phyloP scores from a whole-genome alignment of 2,329 filamentous ascomycete genomes.

The Delphinella strobiligena region DNA sequence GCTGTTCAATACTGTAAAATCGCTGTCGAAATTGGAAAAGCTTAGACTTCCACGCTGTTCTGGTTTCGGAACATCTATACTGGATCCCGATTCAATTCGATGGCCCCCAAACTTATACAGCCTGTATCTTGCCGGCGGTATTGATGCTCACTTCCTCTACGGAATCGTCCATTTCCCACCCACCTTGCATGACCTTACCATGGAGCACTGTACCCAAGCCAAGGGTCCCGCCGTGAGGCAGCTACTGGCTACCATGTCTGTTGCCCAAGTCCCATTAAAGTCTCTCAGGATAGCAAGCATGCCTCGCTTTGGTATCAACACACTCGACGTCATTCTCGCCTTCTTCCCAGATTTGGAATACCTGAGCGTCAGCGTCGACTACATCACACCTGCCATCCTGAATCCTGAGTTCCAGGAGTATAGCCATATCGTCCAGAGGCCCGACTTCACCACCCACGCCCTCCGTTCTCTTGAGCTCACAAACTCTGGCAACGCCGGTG shows the following conservation, averaged over 20 bases:
- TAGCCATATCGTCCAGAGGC: neutral
- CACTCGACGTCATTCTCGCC: constrained; percentile 28
- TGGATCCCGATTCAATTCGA: constrained; percentile 13
- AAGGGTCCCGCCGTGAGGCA: constrained; percentile 23
- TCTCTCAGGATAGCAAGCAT: constrained; percentile 28
- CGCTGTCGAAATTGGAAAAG: constrained; percentile 30
- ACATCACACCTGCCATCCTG: constrained; percentile 31
- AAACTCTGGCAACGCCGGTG: constrained; percentile 23
- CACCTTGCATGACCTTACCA: constrained; percentile 24
- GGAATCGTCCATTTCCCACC: constrained; percentile 20
- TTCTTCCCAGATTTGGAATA: constrained; percentile 26
- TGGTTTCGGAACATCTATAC: constrained; percentile 15
- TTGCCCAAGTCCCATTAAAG: constrained; percentile 17
- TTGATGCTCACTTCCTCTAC: constrained; percentile 30
- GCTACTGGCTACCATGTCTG: constrained; percentile 23
- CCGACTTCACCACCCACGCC: constrained; percentile 16
- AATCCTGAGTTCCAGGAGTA: constrained; percentile 13
- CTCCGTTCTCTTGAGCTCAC: constrained; percentile 28
- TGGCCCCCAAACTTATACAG: constrained; percentile 34
- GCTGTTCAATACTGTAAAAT: constrained; percentile 39
- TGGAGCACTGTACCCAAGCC: constrained; percentile 32
- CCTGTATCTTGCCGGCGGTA: constrained; percentile 31
- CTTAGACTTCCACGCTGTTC: constrained; percentile 28
- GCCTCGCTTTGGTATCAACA: constrained; percentile 24
- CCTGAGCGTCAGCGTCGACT: constrained; percentile 34